phyloP scores from a whole-genome alignment of 768 basidiomycete species.

The Leccinum ochraceum region DNA sequence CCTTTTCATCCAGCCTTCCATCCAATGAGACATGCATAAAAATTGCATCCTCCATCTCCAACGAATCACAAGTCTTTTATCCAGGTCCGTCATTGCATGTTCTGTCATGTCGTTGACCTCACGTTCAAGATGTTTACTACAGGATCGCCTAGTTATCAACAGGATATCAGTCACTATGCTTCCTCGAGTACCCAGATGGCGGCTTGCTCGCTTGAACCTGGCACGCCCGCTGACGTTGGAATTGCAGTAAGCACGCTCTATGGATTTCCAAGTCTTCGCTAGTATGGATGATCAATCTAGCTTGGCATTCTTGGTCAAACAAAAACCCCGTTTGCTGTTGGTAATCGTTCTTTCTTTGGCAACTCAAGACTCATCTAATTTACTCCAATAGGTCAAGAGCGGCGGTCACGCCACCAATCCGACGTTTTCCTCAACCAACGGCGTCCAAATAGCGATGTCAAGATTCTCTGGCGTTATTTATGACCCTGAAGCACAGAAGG shows the following conservation, averaged over 20 bases:
- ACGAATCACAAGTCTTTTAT: conserved; percentile 6
- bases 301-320: not conserved
- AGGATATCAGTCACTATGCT: conserved; percentile 36
- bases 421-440: not conserved
- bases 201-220: not conserved
- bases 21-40: conserved; percentile 1
- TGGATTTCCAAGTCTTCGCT: not conserved
- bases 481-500: not conserved
- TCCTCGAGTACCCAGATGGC: not conserved
- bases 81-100: too few species aligned
- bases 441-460: not conserved
- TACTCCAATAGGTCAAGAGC: not conserved
- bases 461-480: not conserved
- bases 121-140: not conserved
- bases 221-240: not conserved
- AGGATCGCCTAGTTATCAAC: conserved; percentile 34
- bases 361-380: too few species aligned
- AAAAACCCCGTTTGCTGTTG: not conserved
- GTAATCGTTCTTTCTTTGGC: too few species aligned
- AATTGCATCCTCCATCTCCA: conserved; percentile 7
- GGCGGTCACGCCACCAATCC: not conserved
- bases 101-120: too few species aligned
- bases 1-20: not conserved
- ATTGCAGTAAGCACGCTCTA: not conserved
- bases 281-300: not conserved